Conservation (phyloP, 306 rosid species). For the Fagus crenata region DNA sequence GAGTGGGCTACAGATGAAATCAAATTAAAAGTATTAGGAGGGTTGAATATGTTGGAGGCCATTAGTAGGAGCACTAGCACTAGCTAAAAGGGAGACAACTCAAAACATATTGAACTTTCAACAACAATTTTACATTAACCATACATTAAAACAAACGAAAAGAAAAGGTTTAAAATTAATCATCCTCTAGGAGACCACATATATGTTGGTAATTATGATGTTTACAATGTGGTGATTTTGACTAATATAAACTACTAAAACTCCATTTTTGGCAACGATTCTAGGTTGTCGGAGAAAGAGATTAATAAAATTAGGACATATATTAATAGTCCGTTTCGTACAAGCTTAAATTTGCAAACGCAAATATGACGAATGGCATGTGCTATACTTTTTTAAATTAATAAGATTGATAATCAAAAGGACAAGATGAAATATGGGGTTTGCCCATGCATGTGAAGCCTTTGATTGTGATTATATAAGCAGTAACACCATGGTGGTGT, state of each 20-base stretch:
- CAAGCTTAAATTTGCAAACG: neutral
- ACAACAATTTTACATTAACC: conserved; percentile 19
- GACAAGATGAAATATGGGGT: too few species aligned
- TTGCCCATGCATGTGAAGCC: too few species aligned
- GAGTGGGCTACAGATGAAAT: conserved; percentile 52
- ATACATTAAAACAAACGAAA: conserved; percentile 8
- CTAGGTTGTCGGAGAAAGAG: conserved; percentile 13
- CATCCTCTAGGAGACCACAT: conserved; percentile 31
- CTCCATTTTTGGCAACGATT: conserved; percentile 24
- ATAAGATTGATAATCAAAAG: neutral
- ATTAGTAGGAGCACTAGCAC: conserved; percentile 67
- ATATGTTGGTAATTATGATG: conserved; percentile 36
- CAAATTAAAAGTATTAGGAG: conserved; percentile 30
- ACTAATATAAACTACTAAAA: neutral
- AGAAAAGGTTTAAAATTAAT: conserved; percentile 25
- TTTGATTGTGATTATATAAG: too few species aligned
- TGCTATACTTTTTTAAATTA: neutral
- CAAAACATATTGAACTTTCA: conserved; percentile 18
- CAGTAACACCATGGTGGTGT: too few species aligned
- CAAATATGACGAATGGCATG: neutral
- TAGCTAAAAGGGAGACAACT: conserved; percentile 42
- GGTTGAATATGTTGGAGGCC: conserved; percentile 38
- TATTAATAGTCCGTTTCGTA: neutral
- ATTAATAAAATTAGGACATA: too few species aligned
- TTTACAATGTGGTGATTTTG: conserved; percentile 3